Evolutionary conservation across 139 green algal genomes (phyloP).

Genomic region (Chlorella sp.): DNA sequence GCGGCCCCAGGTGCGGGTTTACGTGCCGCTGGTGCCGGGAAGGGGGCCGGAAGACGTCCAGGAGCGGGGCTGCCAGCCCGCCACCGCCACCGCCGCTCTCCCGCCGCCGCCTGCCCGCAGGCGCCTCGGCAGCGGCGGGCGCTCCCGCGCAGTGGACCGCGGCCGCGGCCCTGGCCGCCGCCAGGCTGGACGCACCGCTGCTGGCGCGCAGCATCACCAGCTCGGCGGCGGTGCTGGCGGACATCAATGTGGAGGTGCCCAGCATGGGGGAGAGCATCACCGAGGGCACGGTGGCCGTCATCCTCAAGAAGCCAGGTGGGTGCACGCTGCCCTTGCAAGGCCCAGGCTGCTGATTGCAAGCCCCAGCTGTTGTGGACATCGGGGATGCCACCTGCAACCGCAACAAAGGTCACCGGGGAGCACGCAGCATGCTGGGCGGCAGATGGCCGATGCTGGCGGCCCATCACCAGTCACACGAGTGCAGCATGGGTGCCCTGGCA

Average conservation of each 20-base stretch:
- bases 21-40: background rate
- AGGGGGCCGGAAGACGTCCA: background rate
- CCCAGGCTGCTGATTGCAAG: no score
- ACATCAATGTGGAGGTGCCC: constrained; percentile 70
- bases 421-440: no score
- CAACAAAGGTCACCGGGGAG: no score
- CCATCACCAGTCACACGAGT: no score
- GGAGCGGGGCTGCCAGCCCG: background rate
- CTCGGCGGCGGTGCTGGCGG: background rate
- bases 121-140: background rate
- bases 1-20: background rate
- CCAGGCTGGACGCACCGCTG: background rate
- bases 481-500: background rate
- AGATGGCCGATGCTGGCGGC: no score
- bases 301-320: constrained; percentile 76
- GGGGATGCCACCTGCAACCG: no score
- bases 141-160: background rate
- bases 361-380: no score
- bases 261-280: constrained; percentile 96
- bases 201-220: constrained; percentile 10
- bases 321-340: constrained; percentile 33
- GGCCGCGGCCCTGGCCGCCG: background rate
- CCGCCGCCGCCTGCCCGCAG: background rate
- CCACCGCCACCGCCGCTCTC: background rate
- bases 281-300: constrained; percentile 86